phyloP scores from a whole-genome alignment of 2,329 filamentous ascomycete genomes.

The Dactylella cylindrospora region DNA sequence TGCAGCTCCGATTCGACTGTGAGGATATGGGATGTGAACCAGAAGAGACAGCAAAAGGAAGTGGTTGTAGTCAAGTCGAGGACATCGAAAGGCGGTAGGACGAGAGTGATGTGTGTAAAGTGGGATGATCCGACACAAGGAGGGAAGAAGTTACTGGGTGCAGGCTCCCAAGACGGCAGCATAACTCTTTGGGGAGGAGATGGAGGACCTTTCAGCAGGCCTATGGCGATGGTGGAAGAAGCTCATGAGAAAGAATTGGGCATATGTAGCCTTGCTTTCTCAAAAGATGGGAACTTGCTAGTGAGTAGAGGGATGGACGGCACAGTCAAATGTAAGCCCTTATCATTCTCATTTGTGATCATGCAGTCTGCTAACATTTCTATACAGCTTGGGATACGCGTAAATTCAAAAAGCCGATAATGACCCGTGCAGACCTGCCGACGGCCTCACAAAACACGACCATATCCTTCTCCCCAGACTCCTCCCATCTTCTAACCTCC shows the following conservation, averaged over 20 bases:
- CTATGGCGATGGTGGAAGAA: slow-evolving; percentile 77
- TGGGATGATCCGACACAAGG: slow-evolving; percentile 74
- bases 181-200: slow-evolving; percentile 90
- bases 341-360: not conserved
- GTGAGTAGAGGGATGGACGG: slow-evolving; percentile 82
- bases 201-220: slow-evolving; percentile 73
- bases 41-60: slow-evolving; percentile 84
- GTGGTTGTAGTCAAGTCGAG: slow-evolving; percentile 95
- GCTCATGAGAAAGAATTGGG: slow-evolving; percentile 82
- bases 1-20: slow-evolving; percentile 93
- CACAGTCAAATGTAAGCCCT: slow-evolving; percentile 67
- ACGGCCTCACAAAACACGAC: slow-evolving; percentile 80
- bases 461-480: slow-evolving; percentile 84
- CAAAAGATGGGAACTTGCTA: slow-evolving; percentile 83
- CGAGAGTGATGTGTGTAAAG: slow-evolving; percentile 86
- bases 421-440: slow-evolving; percentile 74
- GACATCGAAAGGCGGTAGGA: slow-evolving; percentile 83
- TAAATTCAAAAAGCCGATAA: slow-evolving; percentile 89
- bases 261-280: slow-evolving; percentile 90
- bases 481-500: slow-evolving; percentile 82
- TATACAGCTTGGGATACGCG: slow-evolving; percentile 78
- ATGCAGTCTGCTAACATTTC: slow-evolving; percentile 6
- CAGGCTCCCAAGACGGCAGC: slow-evolving; percentile 83
- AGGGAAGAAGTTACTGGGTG: slow-evolving; percentile 75
- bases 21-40: slow-evolving; percentile 95